Evolutionary conservation across 2,329 filamentous ascomycete species (phyloP).

Genomic region (Colletotrichum brevisporum): DNA sequence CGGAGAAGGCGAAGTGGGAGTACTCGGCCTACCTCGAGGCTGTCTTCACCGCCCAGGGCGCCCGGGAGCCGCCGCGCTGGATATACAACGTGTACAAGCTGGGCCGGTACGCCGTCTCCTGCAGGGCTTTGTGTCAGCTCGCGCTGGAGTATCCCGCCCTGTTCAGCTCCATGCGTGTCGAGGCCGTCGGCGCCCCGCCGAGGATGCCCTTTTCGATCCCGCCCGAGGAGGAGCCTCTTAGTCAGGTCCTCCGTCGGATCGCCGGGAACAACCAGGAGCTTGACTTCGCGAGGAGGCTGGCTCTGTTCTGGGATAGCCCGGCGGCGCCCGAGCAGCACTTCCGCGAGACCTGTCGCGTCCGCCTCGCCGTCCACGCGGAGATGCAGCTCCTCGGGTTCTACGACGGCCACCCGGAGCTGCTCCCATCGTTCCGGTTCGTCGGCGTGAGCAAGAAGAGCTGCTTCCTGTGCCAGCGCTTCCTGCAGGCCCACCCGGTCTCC

Average conservation of each 20-base stretch:
- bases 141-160: background rate
- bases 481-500: background rate
- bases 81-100: slow-evolving; percentile 24
- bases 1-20: slow-evolving; percentile 26
- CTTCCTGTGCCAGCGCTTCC: background rate
- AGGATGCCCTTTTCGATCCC: background rate
- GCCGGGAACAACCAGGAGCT: background rate
- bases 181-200: background rate
- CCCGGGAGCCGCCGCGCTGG: background rate
- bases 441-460: slow-evolving; percentile 14
- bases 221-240: background rate
- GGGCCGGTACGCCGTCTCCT: slow-evolving; percentile 11
- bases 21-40: slow-evolving; percentile 1
- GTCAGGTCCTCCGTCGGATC: slow-evolving; percentile 1
- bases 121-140: slow-evolving; percentile 1
- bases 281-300: slow-evolving; percentile 4
- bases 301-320: background rate
- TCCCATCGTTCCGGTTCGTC: background rate
- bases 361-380: slow-evolving; percentile 21
- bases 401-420: background rate
- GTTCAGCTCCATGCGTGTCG: slow-evolving; percentile 9
- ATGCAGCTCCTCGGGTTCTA: slow-evolving; percentile 20
- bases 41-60: background rate
- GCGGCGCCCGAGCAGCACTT: slow-evolving; percentile 3
- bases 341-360: background rate